Evolutionary conservation across 163 green algal genomes (phyloP), one percentile per base, ranked within the genome.

Genomic region (Scenedesmus sp.): DNA sequence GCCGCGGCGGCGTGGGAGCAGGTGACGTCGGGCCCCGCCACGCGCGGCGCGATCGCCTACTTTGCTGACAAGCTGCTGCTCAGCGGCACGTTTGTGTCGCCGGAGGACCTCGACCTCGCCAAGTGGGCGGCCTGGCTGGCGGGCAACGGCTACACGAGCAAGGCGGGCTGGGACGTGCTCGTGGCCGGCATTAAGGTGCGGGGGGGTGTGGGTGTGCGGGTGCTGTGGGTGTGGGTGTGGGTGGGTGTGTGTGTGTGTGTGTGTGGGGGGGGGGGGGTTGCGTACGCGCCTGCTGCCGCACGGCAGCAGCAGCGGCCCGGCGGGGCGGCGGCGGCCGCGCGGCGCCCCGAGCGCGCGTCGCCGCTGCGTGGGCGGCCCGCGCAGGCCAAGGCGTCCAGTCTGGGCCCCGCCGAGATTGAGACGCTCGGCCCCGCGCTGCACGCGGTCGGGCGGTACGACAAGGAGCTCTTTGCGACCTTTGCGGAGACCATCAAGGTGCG

Each of bases 51-150:
- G 3, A 60, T 81, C 33, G 63, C 62, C 1, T 81, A 70, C 63
- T 69, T 81, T 14, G 74, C 74, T 7, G 74, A 81, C 53, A 81
- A 75, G 24, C 31, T 78, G 22, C 64, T 83, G 57, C 50, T 83
- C 57, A 67, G 42, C 29, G 77, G 66, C 47, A 58, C 2, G 9
- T 72, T 78, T 56, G 48, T 74, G 22, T 22, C 39, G 22, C 48
- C 47, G 24, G 42, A 18, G 11, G 31, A 73, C 28, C 42, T 83
- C 14, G 77, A 83, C 47, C 14, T 83, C 6, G 42, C 77, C 44
- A 83, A 83, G 66, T 83, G 77, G 77, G 66, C 77, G 3, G 48
- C 66, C 20, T 79, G 57, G 57, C 60, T 83, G 66, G 66, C 77
- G 1, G 48, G n/a, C n/a, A 74, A 65, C 24, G 77, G 77, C 66